Percentiles rank a stretch among this genome's conserved stretches.
These are phyloP conservation scores for Cyclaneusma minus DNA, from an alignment of 2,329 filamentous ascomycete genomes.

Conservation along the genomic window DNA sequence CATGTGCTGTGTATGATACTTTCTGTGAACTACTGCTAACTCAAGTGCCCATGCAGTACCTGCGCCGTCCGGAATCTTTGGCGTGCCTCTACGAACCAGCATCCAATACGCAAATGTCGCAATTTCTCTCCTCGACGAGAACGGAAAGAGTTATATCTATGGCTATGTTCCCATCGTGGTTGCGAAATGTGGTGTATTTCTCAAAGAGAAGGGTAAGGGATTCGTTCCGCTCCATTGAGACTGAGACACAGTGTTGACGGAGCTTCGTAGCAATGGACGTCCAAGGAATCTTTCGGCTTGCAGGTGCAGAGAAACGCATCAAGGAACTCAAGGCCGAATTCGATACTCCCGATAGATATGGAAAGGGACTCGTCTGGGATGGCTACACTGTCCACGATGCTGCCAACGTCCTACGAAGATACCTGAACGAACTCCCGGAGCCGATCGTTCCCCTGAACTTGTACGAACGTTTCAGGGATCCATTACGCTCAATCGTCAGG, in stretches of 20 bases:
- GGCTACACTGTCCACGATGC: constrained; percentile 98
- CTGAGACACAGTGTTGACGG: constrained; percentile 7
- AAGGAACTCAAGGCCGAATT: constrained; percentile 89
- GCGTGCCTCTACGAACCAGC: constrained; percentile 80
- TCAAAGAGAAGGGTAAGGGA: constrained; percentile 90
- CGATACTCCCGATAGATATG: constrained; percentile 87
- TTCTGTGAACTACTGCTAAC: no score
- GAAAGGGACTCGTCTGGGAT: constrained; percentile 92
- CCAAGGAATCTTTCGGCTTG: constrained; percentile 92
- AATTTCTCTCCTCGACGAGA: constrained; percentile 85
- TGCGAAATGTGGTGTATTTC: constrained; percentile 89
- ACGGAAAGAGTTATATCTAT: constrained; percentile 93
- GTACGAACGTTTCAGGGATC: constrained; percentile 81
- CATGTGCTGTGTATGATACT: no score
- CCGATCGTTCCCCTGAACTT: constrained; percentile 90
- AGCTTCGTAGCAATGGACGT: constrained; percentile 62
- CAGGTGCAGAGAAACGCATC: constrained; percentile 93
- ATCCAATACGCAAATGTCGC: constrained; percentile 97
- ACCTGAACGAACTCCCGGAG: constrained; percentile 90
- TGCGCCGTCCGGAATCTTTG: constrained; percentile 76
- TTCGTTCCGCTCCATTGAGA: not conserved
- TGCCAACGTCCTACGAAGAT: constrained; percentile 86
- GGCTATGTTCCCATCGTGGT: constrained; percentile 98
- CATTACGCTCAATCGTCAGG: constrained; percentile 47
- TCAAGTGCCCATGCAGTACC: no score